Percentiles rank a stretch among this genome's conserved stretches.
Conservation (phyloP, 352 stramenopile genomes). For the Phytophthora pini region DNA sequence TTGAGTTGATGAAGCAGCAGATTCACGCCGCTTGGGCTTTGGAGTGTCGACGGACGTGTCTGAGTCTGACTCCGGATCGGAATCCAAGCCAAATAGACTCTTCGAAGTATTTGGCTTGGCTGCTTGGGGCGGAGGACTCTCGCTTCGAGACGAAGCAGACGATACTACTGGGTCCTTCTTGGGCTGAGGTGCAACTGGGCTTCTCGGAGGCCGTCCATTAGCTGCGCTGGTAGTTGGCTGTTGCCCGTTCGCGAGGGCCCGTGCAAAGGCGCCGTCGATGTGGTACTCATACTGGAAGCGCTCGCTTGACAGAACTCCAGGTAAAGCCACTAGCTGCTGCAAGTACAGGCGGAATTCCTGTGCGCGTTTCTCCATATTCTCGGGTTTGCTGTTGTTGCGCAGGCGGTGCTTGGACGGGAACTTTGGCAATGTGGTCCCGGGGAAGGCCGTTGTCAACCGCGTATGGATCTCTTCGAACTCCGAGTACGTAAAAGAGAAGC, state of each 20-base stretch:
- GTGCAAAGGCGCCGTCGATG: slow-evolving; percentile 56
- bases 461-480: slow-evolving; percentile 79
- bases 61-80: slow-evolving; percentile 61
- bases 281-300: slow-evolving; percentile 73
- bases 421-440: slow-evolving; percentile 54
- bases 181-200: slow-evolving; percentile 27
- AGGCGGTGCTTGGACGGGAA: slow-evolving; percentile 81
- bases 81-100: slow-evolving; percentile 54
- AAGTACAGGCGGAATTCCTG: slow-evolving; percentile 83
- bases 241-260: slow-evolving; percentile 32
- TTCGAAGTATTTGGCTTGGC: slow-evolving; percentile 39
- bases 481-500: slow-evolving; percentile 69
- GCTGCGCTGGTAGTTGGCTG: slow-evolving; percentile 7
- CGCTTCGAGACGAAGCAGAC: slow-evolving; percentile 23
- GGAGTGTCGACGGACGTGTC: slow-evolving; percentile 46
- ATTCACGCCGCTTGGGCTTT: slow-evolving; percentile 29
- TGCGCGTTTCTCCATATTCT: slow-evolving; percentile 88
- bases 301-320: slow-evolving; percentile 59
- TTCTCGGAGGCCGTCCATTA: slow-evolving; percentile 34
- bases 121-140: slow-evolving; percentile 17
- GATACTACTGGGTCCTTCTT: slow-evolving; percentile 20
- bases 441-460: slow-evolving; percentile 45
- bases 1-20: slow-evolving; percentile 24
- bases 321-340: slow-evolving; percentile 60
- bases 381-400: slow-evolving; percentile 81